A percentile compares a stretch with the other conserved stretches of the same genome.
These are phyloP conservation scores for Coniochaeta sp. DNA, from an alignment of 2,329 filamentous ascomycete species.

Conservation along the genomic window DNA sequence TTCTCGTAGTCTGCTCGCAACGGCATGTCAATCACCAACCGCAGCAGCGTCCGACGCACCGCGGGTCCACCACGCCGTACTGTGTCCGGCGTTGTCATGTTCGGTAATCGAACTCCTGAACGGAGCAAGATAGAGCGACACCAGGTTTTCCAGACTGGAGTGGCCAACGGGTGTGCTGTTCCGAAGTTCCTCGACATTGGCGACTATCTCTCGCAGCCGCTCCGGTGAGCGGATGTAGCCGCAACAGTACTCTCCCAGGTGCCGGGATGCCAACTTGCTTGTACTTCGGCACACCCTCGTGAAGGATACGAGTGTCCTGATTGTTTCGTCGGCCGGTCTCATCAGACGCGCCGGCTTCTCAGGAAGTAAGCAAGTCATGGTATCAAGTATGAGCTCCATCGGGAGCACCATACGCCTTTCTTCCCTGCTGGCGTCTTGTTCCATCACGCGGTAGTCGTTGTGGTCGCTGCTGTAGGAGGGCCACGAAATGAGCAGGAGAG, in stretches of 20 bases:
- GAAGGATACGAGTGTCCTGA: slow-evolving; percentile 36
- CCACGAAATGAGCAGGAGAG: no score
- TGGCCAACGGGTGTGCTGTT: no score
- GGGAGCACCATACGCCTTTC: not conserved
- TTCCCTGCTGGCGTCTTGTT: not conserved
- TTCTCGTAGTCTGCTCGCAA: slow-evolving; percentile 36
- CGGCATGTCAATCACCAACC: slow-evolving; percentile 41
- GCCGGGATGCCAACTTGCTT: slow-evolving; percentile 29
- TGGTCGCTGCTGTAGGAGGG: no score
- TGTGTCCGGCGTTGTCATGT: slow-evolving; percentile 9
- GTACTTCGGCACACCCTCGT: slow-evolving; percentile 34
- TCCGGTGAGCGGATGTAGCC: slow-evolving; percentile 32
- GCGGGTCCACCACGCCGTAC: slow-evolving; percentile 29
- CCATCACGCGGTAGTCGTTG: no score
- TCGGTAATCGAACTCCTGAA: slow-evolving; percentile 31
- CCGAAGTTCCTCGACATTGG: slow-evolving; percentile 25
- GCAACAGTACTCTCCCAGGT: slow-evolving; percentile 36
- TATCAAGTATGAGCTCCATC: not conserved
- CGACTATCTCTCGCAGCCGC: slow-evolving; percentile 26
- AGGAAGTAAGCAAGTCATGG: not conserved
- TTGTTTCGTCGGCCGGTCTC: slow-evolving; percentile 24
- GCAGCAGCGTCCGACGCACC: slow-evolving; percentile 31
- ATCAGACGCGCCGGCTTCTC: not conserved
- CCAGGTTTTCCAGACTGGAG: slow-evolving; percentile 25
- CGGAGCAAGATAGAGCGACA: slow-evolving; percentile 33